Base-by-base conservation (phyloP, 2,329 filamentous ascomycete species). In the Epicoccum nigrum region DNA sequence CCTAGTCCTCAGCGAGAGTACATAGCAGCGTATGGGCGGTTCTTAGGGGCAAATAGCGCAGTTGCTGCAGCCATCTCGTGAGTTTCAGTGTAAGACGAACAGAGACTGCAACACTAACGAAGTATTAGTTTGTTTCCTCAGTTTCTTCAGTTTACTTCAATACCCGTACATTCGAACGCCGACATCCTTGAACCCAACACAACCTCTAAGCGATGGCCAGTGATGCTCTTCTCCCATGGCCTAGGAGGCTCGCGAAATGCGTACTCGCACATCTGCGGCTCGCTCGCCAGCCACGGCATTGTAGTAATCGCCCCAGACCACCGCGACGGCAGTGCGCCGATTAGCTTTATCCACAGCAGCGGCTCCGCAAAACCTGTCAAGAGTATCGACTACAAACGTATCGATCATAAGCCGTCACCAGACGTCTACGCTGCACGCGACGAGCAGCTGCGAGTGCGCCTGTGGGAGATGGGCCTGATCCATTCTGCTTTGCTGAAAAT, bases 171-270 rank as follows among this genome's bases (percentile, higher is more conserved):
- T 59, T 86, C 89, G 60, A 89, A 92, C 68, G 89, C 89, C 9
- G 78, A 81, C 5, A 72, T 92, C 7, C 80, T 86, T 30, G 67
- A 74, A 25, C 70, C 77, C 17, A 70, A 72, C 1, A 77, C 67
- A 53, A 77, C 51, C 65, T 84, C 51, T 51, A 76, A 79, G 48
- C 78, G 84, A 75, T 94, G 89, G 87, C 90, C 91, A 0, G 88
- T 90, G 0, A 86, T 91, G 77, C 79, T 96, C 56, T 95, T 96
- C 74, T 94, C 90, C 1, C 91, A 96, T 68, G 91, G 91, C 1
- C 79, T 96, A 1, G 91, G 89, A 30, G 91, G 91, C 30, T 87
- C 84, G 53, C 83, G 89, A 59, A 94, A 94, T 64, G 85, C 89
- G 9, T 96, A 96, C 75, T 93, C 89, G n/a, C 87, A 92, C 65